Conservation (phyloP, 1,139 yeast genomes). For the Zhuliangozyma parablackwelliae region DNA sequence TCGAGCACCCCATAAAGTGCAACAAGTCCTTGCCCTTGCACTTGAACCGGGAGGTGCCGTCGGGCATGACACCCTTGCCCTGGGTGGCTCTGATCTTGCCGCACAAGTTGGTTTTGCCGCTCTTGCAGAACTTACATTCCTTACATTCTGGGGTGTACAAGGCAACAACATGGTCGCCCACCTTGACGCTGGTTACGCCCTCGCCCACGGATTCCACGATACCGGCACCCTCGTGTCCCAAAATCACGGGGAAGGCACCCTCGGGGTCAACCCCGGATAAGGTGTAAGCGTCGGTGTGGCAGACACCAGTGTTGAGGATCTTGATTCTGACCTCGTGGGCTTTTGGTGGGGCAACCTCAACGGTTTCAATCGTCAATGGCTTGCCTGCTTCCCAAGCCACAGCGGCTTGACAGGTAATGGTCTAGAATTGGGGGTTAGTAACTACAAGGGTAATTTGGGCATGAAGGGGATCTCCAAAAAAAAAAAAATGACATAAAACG, state of each 20-base stretch:
- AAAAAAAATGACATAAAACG: no score
- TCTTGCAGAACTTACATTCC: slow-evolving; percentile 90
- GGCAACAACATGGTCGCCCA: slow-evolving; percentile 88
- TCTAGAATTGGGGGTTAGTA: slow-evolving; percentile 24
- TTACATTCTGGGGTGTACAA: slow-evolving; percentile 95
- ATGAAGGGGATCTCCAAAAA: no score
- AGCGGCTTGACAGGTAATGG: slow-evolving; percentile 91
- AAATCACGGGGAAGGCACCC: slow-evolving; percentile 87
- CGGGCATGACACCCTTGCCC: slow-evolving; percentile 53
- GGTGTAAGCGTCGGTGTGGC: slow-evolving; percentile 98
- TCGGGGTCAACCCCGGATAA: slow-evolving; percentile 93
- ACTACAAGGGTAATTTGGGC: no score
- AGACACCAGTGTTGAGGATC: slow-evolving; percentile 84
- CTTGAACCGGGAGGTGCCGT: slow-evolving; percentile 86
- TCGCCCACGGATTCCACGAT: slow-evolving; percentile 89
- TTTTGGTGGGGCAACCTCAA: slow-evolving; percentile 88
- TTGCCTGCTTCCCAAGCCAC: slow-evolving; percentile 95
- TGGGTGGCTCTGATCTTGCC: slow-evolving; percentile 72
- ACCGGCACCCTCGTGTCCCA: slow-evolving; percentile 98
- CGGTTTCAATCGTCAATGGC: slow-evolving; percentile 79
- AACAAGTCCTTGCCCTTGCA: slow-evolving; percentile 77
- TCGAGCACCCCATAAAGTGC: slow-evolving; percentile 97
- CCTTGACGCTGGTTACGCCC: slow-evolving; percentile 80
- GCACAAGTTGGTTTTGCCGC: slow-evolving; percentile 95
- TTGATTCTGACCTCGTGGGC: slow-evolving; percentile 97